phyloP scores from a whole-genome alignment of 2,329 filamentous ascomycete species.

The Alternaria panax region DNA sequence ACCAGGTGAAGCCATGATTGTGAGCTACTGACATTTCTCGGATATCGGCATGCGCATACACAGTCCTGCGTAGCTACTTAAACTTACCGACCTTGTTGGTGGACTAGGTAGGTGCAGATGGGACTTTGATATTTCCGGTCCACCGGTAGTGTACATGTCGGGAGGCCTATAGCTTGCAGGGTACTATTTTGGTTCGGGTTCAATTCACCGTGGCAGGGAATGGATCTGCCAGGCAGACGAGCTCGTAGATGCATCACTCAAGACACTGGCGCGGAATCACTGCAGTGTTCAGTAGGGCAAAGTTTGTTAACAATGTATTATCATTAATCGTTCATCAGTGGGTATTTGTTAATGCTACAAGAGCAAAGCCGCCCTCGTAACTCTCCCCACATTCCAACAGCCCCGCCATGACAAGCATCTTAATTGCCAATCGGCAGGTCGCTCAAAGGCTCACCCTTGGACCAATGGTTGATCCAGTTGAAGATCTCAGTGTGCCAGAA shows the following conservation, averaged over 20 bases:
- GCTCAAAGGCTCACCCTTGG: slow-evolving; percentile 42
- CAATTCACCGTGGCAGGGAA: not conserved
- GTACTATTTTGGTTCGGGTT: not conserved
- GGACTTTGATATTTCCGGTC: not conserved
- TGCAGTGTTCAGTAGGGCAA: not conserved
- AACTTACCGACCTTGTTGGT: not conserved
- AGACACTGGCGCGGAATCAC: not conserved
- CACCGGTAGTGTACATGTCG: not conserved
- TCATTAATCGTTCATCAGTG: slow-evolving; percentile 14
- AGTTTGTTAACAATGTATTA: not conserved
- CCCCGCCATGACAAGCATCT: not conserved
- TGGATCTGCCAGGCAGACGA: not conserved
- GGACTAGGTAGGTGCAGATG: not conserved
- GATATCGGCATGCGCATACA: not conserved
- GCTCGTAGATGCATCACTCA: not conserved
- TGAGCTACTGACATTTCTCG: not conserved
- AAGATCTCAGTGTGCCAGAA: slow-evolving; percentile 77
- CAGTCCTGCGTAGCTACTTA: not conserved
- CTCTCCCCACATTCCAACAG: not conserved
- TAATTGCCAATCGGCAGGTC: slow-evolving; percentile 41
- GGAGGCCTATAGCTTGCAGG: not conserved
- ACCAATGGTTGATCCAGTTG: slow-evolving; percentile 51
- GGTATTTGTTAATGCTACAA: not conserved
- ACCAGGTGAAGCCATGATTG: not conserved
- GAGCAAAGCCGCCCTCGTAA: not conserved